A percentile compares a stretch with the other conserved stretches of the same genome.
Evolutionary conservation across 352 stramenopile genomes (phyloP).

Genomic region (Thalassiosira mediterranea): DNA sequence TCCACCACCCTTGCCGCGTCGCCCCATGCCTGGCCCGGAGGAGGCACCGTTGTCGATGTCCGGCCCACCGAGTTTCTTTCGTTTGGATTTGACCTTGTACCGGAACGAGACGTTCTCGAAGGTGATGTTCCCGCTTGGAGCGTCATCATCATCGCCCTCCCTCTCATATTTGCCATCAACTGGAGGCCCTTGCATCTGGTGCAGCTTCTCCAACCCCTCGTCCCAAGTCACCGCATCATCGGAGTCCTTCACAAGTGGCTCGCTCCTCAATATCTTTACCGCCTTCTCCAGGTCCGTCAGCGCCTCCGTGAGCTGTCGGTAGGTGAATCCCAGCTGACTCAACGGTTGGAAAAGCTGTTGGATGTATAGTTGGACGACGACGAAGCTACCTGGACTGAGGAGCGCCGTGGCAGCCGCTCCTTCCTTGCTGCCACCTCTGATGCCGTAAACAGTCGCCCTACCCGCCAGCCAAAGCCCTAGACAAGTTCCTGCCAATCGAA

Average conservation of each 20-base stretch:
- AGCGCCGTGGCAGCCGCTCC: no score
- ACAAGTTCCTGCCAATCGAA: conserved; percentile 30
- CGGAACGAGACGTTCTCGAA: conserved; percentile 51
- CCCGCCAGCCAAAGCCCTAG: conserved; percentile 38
- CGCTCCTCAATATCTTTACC: conserved; percentile 35
- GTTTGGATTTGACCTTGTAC: conserved; percentile 40
- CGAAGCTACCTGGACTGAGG: conserved; percentile 41
- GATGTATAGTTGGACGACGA: conserved; percentile 56
- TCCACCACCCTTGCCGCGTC: conserved; percentile 3
- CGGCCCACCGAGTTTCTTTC: conserved; percentile 33
- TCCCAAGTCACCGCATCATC: conserved; percentile 43
- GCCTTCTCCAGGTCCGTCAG: conserved; percentile 56
- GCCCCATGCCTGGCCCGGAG: not conserved
- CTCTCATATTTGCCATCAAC: not conserved
- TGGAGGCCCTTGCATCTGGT: not conserved
- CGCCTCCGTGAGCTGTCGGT: conserved; percentile 44
- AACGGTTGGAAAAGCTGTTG: conserved; percentile 50
- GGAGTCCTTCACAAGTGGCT: conserved; percentile 36
- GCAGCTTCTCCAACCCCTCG: conserved; percentile 8
- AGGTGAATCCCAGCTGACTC: conserved; percentile 37
- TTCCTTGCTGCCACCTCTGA: not conserved
- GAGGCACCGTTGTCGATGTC: conserved; percentile 6
- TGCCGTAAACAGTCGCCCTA: conserved; percentile 34
- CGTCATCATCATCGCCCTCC: conserved; percentile 1
- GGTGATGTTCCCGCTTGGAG: conserved; percentile 26